A percentile compares a stretch with the other conserved stretches of the same genome.
These are phyloP conservation scores for Medicago arabica DNA, from an alignment of 306 rosid genomes.

Conservation along the genomic window DNA sequence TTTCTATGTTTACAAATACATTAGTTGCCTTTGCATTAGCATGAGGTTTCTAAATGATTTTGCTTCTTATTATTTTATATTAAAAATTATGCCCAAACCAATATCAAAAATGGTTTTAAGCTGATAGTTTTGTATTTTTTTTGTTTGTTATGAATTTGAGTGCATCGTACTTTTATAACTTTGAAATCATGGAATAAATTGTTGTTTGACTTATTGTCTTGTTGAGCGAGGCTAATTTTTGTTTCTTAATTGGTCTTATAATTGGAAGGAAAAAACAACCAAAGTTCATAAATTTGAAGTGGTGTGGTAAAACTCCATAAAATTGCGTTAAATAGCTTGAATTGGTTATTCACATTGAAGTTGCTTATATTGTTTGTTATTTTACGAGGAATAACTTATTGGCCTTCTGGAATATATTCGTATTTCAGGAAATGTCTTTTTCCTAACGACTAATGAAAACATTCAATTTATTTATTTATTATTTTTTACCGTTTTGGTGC, in stretches of 20 bases:
- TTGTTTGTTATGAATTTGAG: constrained; percentile 11
- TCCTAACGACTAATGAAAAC: too few relatives aligned
- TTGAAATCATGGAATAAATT: constrained; percentile 17
- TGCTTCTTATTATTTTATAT: constrained; percentile 23
- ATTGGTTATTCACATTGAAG: too few relatives aligned
- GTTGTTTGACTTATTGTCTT: not conserved
- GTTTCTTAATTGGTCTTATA: not conserved
- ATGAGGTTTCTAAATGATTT: constrained; percentile 39
- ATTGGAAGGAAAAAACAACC: too few relatives aligned
- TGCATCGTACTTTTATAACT: constrained; percentile 10
- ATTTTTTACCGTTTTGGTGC: too few relatives aligned
- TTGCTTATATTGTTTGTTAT: too few relatives aligned
- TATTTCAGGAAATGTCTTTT: too few relatives aligned
- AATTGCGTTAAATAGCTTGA: too few relatives aligned
- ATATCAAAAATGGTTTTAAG: constrained; percentile 12
- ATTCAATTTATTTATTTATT: too few relatives aligned
- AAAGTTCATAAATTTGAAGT: too few relatives aligned
- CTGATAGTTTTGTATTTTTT: not conserved
- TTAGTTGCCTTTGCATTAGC: not conserved
- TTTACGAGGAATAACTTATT: too few relatives aligned
- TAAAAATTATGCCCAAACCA: not conserved
- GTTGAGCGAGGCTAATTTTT: not conserved
- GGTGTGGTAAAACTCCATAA: too few relatives aligned
- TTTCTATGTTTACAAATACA: constrained; percentile 32
- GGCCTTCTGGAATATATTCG: too few relatives aligned